Evolutionary conservation across 78 protist species (phyloP).

Genomic region (Parvularia atlantis): DNA sequence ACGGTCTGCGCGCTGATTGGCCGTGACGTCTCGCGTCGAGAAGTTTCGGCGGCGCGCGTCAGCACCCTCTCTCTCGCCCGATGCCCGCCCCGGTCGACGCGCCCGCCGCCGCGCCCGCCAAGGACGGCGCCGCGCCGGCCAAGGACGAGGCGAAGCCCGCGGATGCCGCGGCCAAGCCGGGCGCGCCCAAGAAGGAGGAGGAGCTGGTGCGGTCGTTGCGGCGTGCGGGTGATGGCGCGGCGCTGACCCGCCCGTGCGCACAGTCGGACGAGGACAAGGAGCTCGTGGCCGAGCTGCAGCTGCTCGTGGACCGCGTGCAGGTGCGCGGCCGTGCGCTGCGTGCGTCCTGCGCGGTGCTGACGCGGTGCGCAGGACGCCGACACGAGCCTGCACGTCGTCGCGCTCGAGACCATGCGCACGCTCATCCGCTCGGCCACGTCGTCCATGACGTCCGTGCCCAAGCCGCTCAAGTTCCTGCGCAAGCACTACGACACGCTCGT

Average conservation of each 20-base stretch:
- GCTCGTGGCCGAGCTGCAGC: constrained; percentile 53
- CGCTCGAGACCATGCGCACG: constrained; percentile 42
- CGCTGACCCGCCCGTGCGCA: neutral
- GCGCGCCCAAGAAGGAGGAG: neutral
- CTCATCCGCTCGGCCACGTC: constrained; percentile 72
- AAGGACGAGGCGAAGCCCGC: neutral
- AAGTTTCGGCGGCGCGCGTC: neutral
- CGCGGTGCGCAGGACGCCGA: constrained; percentile 30
- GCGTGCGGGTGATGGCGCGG: neutral
- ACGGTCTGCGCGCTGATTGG: too few relatives aligned
- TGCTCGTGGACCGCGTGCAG: constrained; percentile 37
- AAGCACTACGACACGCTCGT: constrained; percentile 61
- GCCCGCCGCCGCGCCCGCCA: neutral
- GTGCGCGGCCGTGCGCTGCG: neutral
- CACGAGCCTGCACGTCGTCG: constrained; percentile 4
- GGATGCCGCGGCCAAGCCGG: neutral
- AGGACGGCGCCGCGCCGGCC: too few relatives aligned
- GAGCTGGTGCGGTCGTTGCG: too few relatives aligned
- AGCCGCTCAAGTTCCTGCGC: constrained; percentile 93
- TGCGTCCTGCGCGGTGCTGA: neutral
- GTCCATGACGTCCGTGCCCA: constrained; percentile 93
- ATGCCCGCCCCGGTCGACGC: neutral
- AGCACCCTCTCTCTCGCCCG: neutral
- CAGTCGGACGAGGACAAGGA: constrained; percentile 64
- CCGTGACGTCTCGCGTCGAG: too few relatives aligned